Conservation (phyloP, 805 yeast species). For the Yarrowia osloensis region DNA sequence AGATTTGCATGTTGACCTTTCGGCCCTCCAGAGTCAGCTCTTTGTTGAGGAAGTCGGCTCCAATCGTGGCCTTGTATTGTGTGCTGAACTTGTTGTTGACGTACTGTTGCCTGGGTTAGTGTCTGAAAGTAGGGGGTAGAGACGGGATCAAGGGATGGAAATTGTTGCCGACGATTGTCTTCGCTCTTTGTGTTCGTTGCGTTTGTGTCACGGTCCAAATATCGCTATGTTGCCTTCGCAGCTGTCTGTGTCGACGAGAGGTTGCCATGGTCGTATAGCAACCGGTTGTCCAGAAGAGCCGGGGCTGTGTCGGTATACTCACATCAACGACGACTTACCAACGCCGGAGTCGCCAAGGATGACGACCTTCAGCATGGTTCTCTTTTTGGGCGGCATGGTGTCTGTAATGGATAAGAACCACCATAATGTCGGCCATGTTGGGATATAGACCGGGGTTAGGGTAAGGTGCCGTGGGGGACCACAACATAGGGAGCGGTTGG, state of each 20-base stretch:
- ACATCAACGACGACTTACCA: conserved; percentile 93
- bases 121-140: neutral
- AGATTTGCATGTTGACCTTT: conserved; percentile 72
- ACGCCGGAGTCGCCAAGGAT: conserved; percentile 97
- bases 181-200: too few relatives aligned
- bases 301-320: neutral
- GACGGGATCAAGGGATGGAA: neutral
- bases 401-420: neutral
- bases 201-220: neutral
- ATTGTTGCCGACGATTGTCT: neutral
- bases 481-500: neutral
- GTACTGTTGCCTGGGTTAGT: conserved; percentile 64
- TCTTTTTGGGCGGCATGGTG: conserved; percentile 38
- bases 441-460: conserved; percentile 19
- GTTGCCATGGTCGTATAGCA: neutral
- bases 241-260: neutral
- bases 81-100: conserved; percentile 92
- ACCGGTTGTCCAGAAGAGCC: neutral
- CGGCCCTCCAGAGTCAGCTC: conserved; percentile 85
- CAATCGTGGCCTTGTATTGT: conserved; percentile 96
- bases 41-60: conserved; percentile 94
- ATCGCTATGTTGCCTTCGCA: too few relatives aligned
- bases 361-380: conserved; percentile 65
- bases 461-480: neutral
- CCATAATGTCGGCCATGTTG: conserved; percentile 7